Conservation (phyloP, 2,329 filamentous ascomycete species). For the Aspergillus sp. region DNA sequence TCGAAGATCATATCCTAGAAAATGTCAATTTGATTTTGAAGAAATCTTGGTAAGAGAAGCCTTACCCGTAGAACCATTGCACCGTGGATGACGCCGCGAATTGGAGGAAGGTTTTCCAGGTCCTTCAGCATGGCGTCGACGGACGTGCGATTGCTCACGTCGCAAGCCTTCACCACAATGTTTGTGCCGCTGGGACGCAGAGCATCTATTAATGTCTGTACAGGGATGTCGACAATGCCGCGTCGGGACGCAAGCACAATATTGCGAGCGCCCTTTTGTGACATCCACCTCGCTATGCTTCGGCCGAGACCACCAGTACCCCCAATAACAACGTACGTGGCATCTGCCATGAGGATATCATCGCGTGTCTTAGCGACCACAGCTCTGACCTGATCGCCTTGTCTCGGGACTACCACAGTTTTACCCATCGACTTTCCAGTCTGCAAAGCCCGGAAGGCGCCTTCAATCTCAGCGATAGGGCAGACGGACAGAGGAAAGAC, state of each 20-base stretch:
- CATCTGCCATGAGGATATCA: conserved; percentile 13
- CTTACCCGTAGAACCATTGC: conserved; percentile 48
- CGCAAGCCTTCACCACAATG: no score
- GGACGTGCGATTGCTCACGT: no score
- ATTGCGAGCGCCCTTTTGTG: conserved; percentile 53
- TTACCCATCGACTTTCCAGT: conserved; percentile 28
- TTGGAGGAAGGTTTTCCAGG: conserved; percentile 36
- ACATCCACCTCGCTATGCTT: conserved; percentile 55
- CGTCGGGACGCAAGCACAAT: conserved; percentile 52
- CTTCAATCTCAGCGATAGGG: conserved; percentile 20
- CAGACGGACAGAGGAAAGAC: conserved; percentile 23
- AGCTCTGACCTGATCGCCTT: background rate
- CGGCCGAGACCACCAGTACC: conserved; percentile 60
- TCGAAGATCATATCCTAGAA: conserved; percentile 33
- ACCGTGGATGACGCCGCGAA: conserved; percentile 49
- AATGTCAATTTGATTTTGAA: conserved; percentile 6
- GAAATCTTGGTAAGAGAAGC: no score
- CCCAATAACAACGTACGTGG: conserved; percentile 56
- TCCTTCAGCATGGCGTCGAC: no score
- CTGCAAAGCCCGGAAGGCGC: conserved; percentile 28
- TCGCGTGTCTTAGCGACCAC: conserved; percentile 34
- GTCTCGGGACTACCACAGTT: conserved; percentile 25
- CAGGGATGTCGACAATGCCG: no score
- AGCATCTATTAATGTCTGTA: no score
- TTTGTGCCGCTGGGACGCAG: no score